These are phyloP conservation scores for Tranzscheliella williamsii DNA, from an alignment of 1,284 basidiomycete species.

Conservation along the genomic window DNA sequence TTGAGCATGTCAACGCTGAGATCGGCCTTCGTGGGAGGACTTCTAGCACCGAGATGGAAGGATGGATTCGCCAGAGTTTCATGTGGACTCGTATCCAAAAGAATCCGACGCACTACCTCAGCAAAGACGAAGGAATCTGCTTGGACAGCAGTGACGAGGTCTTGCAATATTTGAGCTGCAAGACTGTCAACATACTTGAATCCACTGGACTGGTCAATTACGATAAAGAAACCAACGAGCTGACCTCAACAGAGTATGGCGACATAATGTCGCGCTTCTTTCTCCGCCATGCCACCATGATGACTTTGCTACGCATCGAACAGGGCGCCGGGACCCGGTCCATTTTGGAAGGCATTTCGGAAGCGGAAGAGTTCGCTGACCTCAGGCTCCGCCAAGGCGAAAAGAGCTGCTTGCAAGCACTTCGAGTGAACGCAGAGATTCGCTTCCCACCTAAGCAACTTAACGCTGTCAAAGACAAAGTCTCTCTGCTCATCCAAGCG, in stretches of 20 bases:
- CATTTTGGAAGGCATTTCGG: constrained; percentile 35
- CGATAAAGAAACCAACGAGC: constrained; percentile 2
- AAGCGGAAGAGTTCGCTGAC: constrained; percentile 57
- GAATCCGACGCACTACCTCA: constrained; percentile 42
- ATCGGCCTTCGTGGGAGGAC: constrained; percentile 23
- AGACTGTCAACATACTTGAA: constrained; percentile 20
- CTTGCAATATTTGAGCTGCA: constrained; percentile 19
- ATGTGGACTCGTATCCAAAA: constrained; percentile 39
- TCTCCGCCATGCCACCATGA: constrained; percentile 41
- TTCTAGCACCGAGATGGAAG: constrained; percentile 15
- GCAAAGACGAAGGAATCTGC: constrained; percentile 23
- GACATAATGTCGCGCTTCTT: constrained; percentile 51
- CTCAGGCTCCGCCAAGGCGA: constrained; percentile 60
- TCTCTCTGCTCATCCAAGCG: constrained; percentile 47
- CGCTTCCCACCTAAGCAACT: constrained; percentile 48
- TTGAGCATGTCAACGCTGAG: constrained; percentile 52
- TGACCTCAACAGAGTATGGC: constrained; percentile 37
- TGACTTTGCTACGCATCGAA: constrained; percentile 25
- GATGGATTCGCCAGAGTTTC: constrained; percentile 35
- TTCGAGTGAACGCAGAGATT: constrained; percentile 40
- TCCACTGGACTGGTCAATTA: constrained; percentile 14
- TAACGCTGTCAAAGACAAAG: constrained; percentile 35
- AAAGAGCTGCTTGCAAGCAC: constrained; percentile 32
- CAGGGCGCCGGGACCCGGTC: constrained; percentile 4
- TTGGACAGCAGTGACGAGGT: constrained; percentile 30